These are phyloP conservation scores for Volvox reticuliferus DNA, from an alignment of 139 green algal species.

Conservation along the genomic window DNA sequence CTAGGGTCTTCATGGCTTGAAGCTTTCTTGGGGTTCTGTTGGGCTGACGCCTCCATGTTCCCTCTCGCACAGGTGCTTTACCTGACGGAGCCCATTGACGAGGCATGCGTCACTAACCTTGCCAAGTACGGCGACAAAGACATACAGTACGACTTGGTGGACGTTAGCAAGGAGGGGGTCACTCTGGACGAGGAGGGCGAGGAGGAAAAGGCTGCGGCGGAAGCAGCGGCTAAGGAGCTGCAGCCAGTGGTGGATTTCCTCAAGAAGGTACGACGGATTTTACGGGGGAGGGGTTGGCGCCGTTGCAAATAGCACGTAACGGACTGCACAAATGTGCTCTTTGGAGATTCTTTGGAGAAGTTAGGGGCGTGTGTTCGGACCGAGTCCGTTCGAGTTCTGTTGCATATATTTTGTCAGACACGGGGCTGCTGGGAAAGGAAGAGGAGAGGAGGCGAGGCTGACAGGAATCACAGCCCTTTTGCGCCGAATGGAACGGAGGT, in stretches of 20 bases:
- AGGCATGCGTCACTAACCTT: slow-evolving; percentile 91
- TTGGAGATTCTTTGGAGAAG: no score
- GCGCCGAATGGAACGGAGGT: no score
- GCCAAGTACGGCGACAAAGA: slow-evolving; percentile 81
- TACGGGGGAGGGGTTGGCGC: background rate
- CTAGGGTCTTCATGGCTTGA: no score
- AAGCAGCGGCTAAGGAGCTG: slow-evolving; percentile 67
- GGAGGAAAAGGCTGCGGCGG: slow-evolving; percentile 42
- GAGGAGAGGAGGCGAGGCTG: no score
- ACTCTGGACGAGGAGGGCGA: slow-evolving; percentile 39
- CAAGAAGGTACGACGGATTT: slow-evolving; percentile 65
- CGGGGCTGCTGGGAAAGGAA: no score
- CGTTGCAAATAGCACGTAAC: no score
- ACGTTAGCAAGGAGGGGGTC: slow-evolving; percentile 95
- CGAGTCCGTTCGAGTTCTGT: no score
- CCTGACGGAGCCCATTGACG: slow-evolving; percentile 96
- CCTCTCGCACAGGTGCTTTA: slow-evolving; percentile 83
- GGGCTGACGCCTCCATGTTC: background rate
- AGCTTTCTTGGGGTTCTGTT: no score
- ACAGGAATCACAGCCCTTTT: no score
- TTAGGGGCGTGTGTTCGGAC: no score
- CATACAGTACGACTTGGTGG: slow-evolving; percentile 78
- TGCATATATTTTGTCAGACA: no score
- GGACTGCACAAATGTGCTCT: no score
- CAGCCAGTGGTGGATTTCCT: slow-evolving; percentile 89